Evolutionary conservation across 768 basidiomycete genomes (phyloP), one percentile per base, ranked within the genome.

Genomic region (Boletus tylopilopsis): DNA sequence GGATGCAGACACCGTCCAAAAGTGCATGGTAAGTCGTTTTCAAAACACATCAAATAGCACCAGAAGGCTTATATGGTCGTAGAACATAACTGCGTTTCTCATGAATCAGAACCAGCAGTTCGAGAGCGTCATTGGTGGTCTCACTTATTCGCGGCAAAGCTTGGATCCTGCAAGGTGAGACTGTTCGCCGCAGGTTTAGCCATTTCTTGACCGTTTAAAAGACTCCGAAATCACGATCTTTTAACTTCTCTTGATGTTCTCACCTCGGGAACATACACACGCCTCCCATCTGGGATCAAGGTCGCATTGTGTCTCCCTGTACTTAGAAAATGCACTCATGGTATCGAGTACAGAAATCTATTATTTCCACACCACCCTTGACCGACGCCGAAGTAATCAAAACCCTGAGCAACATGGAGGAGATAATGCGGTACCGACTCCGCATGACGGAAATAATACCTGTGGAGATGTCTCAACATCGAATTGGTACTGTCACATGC

Each of bases 201-300:
- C 22, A 19, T 43, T 7, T 36, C 27, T 40, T 51, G 23, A 55
- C 33, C 10, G 11, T 18, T 27, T 5, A 12, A 6, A 60, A 92
- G 94, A 62, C 78, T 93, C 18, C 85, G 94, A 49, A 97, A 97
- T 69, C 92, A 94, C 53, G 95, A 98, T 68, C 73, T 97, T 21
- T 76, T 94, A 5, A 95, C 93, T 1, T 94, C 94, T 21, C 71
- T 97, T 32, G 88, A 94, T 57, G 88, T 97, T 47, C 75, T 96
- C 27, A 88, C 88, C 2, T 84, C 83, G 12, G 94, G 94, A 0
- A 84, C 88, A 15, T 98, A 97, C 63, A 74, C 82, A 33, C 76
- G 91, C 23, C 78, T 98, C 15, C 94, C 95, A 16, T 77, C 82
- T 2, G 75, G 73, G 44, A 86, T 95, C 64, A 90, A 88, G 80